A percentile compares a stretch with the other conserved stretches of the same genome.
Conservation (phyloP, 352 stramenopile genomes). For the Halophytophthora batemanensis region DNA sequence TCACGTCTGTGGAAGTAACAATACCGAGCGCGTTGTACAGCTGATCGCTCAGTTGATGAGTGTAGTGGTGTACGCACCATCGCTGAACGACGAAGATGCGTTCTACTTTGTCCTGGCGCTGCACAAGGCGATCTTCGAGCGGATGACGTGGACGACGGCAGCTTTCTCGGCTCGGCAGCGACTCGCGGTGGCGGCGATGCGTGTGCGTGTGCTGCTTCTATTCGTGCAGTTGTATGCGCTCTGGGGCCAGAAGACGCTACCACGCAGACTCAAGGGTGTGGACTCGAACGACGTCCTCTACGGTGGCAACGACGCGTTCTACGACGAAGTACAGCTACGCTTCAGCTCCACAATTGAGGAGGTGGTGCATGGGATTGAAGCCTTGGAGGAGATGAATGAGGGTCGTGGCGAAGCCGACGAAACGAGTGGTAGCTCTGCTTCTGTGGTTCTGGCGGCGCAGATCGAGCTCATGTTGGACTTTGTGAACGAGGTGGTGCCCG, state of each 20-base stretch:
- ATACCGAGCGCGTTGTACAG: constrained; percentile 19
- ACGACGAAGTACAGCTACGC: constrained; percentile 36
- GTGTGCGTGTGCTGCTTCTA: constrained; percentile 40
- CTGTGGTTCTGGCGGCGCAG: constrained; percentile 21
- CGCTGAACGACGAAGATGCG: constrained; percentile 69
- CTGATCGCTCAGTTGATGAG: constrained; percentile 50
- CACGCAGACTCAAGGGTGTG: constrained; percentile 37
- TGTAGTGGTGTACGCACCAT: constrained; percentile 75
- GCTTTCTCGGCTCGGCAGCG: constrained; percentile 12
- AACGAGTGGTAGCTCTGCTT: neutral
- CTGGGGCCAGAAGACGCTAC: constrained; percentile 52
- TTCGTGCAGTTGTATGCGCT: constrained; percentile 55
- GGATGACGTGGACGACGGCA: constrained; percentile 20
- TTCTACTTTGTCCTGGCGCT: constrained; percentile 87
- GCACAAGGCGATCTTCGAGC: constrained; percentile 63
- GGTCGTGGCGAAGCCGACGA: neutral
- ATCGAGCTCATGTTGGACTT: constrained; percentile 64
- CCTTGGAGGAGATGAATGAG: constrained; percentile 8
- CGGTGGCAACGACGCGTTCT: constrained; percentile 53
- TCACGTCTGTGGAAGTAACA: constrained; percentile 5
- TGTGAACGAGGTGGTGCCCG: constrained; percentile 38
- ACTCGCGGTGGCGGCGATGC: constrained; percentile 16
- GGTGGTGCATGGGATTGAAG: constrained; percentile 46
- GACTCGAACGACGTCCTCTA: constrained; percentile 89
- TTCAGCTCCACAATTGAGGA: constrained; percentile 59